These are phyloP conservation scores for Epipyxis sp. DNA, from an alignment of 108 stramenopile species.

Conservation along the genomic window DNA sequence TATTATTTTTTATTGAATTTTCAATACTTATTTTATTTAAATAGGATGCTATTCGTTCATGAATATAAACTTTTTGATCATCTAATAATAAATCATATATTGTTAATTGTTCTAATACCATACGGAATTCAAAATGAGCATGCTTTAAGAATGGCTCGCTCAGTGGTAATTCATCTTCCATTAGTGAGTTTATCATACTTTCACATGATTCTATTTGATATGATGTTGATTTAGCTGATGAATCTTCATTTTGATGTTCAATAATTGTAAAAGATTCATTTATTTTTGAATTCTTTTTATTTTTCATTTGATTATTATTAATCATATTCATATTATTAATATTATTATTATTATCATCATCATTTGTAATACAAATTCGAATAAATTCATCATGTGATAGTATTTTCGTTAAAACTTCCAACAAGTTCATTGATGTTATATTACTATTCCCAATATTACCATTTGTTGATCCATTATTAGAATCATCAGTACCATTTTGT, in stretches of 20 bases:
- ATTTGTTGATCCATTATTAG: not conserved
- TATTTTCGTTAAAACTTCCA: not conserved
- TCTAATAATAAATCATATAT: not conserved
- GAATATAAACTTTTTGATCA: slow-evolving; percentile 11
- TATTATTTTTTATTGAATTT: too few relatives aligned
- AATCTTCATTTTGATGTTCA: not conserved
- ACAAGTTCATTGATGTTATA: too few relatives aligned
- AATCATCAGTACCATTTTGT: not conserved
- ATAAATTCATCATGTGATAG: not conserved
- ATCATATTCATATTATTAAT: too few relatives aligned
- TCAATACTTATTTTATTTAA: not conserved
- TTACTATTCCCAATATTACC: too few relatives aligned
- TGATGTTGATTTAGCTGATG: not conserved
- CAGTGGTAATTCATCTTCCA: not conserved
- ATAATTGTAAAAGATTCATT: not conserved
- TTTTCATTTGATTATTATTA: not conserved
- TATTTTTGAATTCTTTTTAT: not conserved
- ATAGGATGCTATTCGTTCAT: not conserved
- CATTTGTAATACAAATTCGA: not conserved
- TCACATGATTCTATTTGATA: not conserved
- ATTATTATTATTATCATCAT: too few relatives aligned
- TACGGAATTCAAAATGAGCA: not conserved
- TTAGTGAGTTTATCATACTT: not conserved
- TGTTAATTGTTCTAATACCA: not conserved
- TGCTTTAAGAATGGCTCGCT: too few relatives aligned